Conservation (phyloP, 2,329 filamentous ascomycete species). For the Fusarium sp. region DNA sequence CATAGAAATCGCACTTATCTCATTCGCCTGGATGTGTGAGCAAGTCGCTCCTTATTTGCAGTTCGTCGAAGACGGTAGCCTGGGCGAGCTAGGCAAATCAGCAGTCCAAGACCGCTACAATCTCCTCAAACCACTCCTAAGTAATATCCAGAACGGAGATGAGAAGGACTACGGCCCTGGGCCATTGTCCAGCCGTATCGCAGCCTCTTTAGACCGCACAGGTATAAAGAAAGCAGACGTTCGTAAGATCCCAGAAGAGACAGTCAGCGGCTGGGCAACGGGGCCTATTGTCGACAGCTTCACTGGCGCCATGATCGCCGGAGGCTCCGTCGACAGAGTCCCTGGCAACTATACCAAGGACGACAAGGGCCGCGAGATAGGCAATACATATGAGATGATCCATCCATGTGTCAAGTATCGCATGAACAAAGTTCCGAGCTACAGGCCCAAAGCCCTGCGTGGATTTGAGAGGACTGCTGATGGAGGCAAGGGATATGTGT, state of each 20-base stretch:
- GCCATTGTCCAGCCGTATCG: constrained; percentile 22
- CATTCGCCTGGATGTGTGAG: constrained; percentile 46
- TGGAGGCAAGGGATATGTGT: constrained; percentile 23
- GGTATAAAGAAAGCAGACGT: constrained; percentile 32
- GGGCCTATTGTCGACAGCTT: constrained; percentile 45
- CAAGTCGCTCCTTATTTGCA: constrained; percentile 38
- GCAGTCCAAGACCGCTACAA: constrained; percentile 37
- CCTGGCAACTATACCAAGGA: constrained; percentile 36
- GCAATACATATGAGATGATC: constrained; percentile 37
- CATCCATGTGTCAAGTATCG: constrained; percentile 42
- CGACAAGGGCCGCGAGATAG: constrained; percentile 16
- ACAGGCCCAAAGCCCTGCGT: constrained; percentile 35
- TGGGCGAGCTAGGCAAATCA: constrained; percentile 25
- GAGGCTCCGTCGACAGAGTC: constrained; percentile 21
- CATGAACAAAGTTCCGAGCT: constrained; percentile 31
- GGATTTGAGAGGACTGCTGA: constrained; percentile 26
- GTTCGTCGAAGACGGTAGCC: constrained; percentile 20
- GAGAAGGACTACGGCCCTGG: constrained; percentile 34
- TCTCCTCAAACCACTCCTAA: constrained; percentile 39
- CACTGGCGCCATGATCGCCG: constrained; percentile 34
- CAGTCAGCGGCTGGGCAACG: constrained; percentile 40
- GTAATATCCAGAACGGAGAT: constrained; percentile 24
- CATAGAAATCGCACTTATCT: constrained; percentile 43
- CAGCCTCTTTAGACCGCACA: constrained; percentile 18
- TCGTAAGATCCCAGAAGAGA: constrained; percentile 29